These are phyloP conservation scores for Pseudogymnoascus sp. DNA, from an alignment of 2,329 filamentous ascomycete species.

Conservation along the genomic window DNA sequence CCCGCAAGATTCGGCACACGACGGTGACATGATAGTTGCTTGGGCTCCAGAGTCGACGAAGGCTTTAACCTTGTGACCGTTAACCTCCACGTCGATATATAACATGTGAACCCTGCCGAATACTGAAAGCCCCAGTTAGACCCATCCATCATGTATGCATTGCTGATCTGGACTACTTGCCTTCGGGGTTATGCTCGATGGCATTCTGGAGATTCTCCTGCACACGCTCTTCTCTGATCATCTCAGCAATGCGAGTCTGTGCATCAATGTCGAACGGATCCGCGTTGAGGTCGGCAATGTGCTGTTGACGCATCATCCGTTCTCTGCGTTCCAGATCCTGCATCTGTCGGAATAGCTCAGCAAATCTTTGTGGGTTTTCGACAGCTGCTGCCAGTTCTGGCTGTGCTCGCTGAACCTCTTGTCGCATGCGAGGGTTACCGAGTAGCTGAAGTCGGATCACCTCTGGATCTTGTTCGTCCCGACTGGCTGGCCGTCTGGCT, in stretches of 20 bases:
- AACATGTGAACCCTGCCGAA: slow-evolving; percentile 94
- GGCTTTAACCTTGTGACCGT: slow-evolving; percentile 84
- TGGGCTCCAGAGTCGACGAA: slow-evolving; percentile 96
- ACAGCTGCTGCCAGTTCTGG: slow-evolving; percentile 70
- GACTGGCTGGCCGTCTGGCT: slow-evolving; percentile 25
- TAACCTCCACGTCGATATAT: slow-evolving; percentile 92
- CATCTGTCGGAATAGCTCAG: slow-evolving; percentile 59
- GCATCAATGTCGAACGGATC: slow-evolving; percentile 92
- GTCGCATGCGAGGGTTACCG: slow-evolving; percentile 63
- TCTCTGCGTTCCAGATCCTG: slow-evolving; percentile 62
- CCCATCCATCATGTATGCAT: neutral
- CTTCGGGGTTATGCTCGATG: slow-evolving; percentile 95
- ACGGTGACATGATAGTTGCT: slow-evolving; percentile 96
- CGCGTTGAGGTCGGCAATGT: slow-evolving; percentile 78
- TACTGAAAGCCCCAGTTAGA: slow-evolving; percentile 42
- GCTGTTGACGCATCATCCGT: slow-evolving; percentile 67
- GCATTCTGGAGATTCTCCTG: slow-evolving; percentile 94
- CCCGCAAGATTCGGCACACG: slow-evolving; percentile 81
- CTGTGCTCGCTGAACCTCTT: slow-evolving; percentile 60
- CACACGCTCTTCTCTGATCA: slow-evolving; percentile 89
- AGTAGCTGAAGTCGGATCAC: slow-evolving; percentile 74
- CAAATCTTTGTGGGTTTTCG: slow-evolving; percentile 68
- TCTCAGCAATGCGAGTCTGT: slow-evolving; percentile 88
- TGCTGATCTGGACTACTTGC: slow-evolving; percentile 40
- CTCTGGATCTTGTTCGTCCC: slow-evolving; percentile 59